These are phyloP conservation scores for Ophiocordyceps unilateralis DNA, from an alignment of 2,329 filamentous ascomycete genomes.

Conservation along the genomic window DNA sequence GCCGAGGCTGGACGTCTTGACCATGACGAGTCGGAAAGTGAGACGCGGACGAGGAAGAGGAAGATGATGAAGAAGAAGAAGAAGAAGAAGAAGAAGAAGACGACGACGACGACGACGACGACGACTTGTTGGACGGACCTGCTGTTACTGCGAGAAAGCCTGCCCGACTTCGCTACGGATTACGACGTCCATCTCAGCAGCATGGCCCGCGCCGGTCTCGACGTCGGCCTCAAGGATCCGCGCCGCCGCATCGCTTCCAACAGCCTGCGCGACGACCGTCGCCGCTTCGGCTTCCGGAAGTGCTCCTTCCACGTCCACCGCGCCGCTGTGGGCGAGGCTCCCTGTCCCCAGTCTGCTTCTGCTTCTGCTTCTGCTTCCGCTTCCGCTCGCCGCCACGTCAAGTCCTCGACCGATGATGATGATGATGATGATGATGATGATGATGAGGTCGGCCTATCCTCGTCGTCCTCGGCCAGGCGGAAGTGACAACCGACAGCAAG, in stretches of 20 bases:
- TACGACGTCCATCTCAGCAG: conserved; percentile 34
- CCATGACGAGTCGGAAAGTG: background rate
- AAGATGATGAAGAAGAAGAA: no score
- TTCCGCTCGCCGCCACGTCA: no score
- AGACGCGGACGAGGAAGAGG: background rate
- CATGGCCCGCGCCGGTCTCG: conserved; percentile 30
- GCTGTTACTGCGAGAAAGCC: no score
- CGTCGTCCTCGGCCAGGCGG: background rate
- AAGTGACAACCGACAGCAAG: no score
- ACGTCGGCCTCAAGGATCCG: conserved; percentile 40
- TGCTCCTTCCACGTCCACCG: conserved; percentile 45
- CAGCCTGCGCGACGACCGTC: conserved; percentile 35
- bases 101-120: no score
- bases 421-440: background rate
- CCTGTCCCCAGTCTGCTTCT: conserved; percentile 27
- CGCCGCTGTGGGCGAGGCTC: conserved; percentile 32
- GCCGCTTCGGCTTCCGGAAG: conserved; percentile 41
- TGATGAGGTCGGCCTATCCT: background rate
- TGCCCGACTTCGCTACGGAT: conserved; percentile 30
- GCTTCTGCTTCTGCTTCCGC: conserved; percentile 3
- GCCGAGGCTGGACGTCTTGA: background rate
- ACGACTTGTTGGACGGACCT: no score
- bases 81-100: no score
- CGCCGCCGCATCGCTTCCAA: conserved; percentile 41
- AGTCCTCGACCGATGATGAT: no score